These are phyloP conservation scores for Rhizomucor miehei DNA, from an alignment of 371 early-diverging fungal genomes.

Conservation along the genomic window DNA sequence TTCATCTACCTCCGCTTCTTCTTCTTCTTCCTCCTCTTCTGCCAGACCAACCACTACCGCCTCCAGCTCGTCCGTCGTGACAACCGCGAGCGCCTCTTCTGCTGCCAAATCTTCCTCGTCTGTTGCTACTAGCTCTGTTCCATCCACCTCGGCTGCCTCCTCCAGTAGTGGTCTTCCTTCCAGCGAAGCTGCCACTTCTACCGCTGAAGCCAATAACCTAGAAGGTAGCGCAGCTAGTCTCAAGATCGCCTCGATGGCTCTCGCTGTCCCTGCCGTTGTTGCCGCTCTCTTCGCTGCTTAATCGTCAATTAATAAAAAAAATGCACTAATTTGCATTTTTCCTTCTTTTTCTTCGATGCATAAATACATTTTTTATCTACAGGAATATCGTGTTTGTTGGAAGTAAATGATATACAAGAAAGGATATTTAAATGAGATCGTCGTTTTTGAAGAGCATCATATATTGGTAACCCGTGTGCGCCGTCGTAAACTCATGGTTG, in stretches of 20 bases:
- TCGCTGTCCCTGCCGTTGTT: slow-evolving; percentile 11
- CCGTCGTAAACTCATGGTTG: slow-evolving; percentile 43
- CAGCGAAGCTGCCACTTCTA: slow-evolving; percentile 3
- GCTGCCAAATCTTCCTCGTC: slow-evolving; percentile 3
- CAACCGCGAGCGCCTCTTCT: slow-evolving; percentile 1
- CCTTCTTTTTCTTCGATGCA: background rate
- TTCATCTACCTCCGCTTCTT: background rate
- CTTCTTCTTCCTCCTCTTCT: slow-evolving; percentile 2
- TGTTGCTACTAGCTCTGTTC: background rate
- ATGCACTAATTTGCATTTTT: background rate
- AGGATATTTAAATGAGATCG: slow-evolving; percentile 28
- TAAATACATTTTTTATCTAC: background rate
- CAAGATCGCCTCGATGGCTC: slow-evolving; percentile 12
- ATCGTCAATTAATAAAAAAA: background rate
- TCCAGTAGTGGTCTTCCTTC: background rate
- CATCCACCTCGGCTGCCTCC: background rate
- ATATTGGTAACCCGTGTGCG: slow-evolving; percentile 56
- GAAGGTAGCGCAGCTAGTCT: slow-evolving; percentile 10
- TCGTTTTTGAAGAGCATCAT: slow-evolving; percentile 49
- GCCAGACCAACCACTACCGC: background rate
- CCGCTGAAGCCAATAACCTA: slow-evolving; percentile 11
- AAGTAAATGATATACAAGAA: background rate
- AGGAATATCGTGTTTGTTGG: background rate
- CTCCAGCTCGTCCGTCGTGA: slow-evolving; percentile 2
- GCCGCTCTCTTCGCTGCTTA: slow-evolving; percentile 8